Conservation (phyloP, 192 early-diverging fungal species). For the Linderina pennispora region DNA sequence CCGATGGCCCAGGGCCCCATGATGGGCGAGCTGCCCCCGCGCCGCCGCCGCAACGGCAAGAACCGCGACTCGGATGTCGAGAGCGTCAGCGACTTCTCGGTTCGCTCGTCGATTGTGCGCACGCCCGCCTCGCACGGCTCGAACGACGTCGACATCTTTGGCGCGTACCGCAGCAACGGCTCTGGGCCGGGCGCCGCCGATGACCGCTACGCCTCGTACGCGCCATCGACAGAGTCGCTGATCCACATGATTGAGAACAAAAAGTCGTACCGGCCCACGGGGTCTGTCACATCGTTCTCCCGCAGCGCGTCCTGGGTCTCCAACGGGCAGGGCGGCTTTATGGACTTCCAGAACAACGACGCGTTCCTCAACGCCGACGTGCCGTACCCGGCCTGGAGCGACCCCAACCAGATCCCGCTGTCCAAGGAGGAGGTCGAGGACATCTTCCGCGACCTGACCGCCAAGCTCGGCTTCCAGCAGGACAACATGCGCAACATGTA, state of each 20-base stretch:
- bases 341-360: constrained; percentile 49
- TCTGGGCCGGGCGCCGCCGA: constrained; percentile 30
- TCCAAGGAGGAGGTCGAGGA: constrained; percentile 62
- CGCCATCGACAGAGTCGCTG: constrained; percentile 63
- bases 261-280: constrained; percentile 49
- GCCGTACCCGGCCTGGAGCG: constrained; percentile 52
- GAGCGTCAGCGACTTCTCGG: constrained; percentile 49
- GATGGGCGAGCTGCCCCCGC: constrained; percentile 42
- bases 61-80: constrained; percentile 46
- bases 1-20: constrained; percentile 40
- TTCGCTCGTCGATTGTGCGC: constrained; percentile 51
- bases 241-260: constrained; percentile 63
- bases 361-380: constrained; percentile 39
- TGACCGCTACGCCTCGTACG: constrained; percentile 64
- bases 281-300: constrained; percentile 52
- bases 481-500: constrained; percentile 72
- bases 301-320: constrained; percentile 52
- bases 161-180: constrained; percentile 40
- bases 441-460: constrained; percentile 58
- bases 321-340: constrained; percentile 44
- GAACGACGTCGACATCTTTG: constrained; percentile 49
- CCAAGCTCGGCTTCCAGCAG: constrained; percentile 73
- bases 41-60: constrained; percentile 41
- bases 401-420: constrained; percentile 58
- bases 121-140: constrained; percentile 48